A percentile compares a stretch with the other conserved stretches of the same genome.
These are phyloP conservation scores for Sequoiadendron giganteum DNA, from an alignment of 75 land plant species.

Conservation along the genomic window DNA sequence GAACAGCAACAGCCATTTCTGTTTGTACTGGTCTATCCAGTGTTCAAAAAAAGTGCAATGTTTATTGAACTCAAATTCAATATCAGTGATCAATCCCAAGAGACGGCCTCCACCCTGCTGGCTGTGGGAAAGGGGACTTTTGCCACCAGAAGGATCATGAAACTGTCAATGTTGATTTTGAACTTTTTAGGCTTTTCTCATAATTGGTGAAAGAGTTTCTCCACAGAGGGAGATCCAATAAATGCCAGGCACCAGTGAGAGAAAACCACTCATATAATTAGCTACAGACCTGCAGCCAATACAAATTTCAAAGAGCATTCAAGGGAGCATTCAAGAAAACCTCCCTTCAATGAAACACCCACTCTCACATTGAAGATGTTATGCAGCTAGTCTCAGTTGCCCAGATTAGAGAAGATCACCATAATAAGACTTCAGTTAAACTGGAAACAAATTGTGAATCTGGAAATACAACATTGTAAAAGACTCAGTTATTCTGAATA, in stretches of 20 bases:
- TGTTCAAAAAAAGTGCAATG: constrained; percentile 33
- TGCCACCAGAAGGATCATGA: neutral
- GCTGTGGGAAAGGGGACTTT: neutral
- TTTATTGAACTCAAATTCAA: neutral
- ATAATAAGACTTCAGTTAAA: neutral
- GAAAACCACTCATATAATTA: neutral
- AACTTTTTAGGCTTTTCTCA: neutral
- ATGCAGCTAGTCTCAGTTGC: neutral
- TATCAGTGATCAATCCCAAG: neutral
- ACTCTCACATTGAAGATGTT: neutral
- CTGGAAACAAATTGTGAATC: neutral
- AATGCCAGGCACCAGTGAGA: neutral
- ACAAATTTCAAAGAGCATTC: neutral
- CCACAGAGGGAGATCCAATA: neutral
- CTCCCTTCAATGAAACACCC: neutral
- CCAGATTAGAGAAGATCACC: neutral
- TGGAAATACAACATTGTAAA: neutral
- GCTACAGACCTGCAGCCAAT: neutral
- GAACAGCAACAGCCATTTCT: constrained; percentile 55
- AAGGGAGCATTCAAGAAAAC: neutral
- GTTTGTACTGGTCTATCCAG: constrained; percentile 57
- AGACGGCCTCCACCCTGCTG: neutral
- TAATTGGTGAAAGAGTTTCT: neutral
- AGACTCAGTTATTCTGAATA: neutral
- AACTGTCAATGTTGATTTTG: neutral